Percentiles rank a stretch among this genome's conserved stretches.
phyloP scores from a whole-genome alignment of 495 filamentous ascomycete species.

The Paragyromitra xinjiangensis region DNA sequence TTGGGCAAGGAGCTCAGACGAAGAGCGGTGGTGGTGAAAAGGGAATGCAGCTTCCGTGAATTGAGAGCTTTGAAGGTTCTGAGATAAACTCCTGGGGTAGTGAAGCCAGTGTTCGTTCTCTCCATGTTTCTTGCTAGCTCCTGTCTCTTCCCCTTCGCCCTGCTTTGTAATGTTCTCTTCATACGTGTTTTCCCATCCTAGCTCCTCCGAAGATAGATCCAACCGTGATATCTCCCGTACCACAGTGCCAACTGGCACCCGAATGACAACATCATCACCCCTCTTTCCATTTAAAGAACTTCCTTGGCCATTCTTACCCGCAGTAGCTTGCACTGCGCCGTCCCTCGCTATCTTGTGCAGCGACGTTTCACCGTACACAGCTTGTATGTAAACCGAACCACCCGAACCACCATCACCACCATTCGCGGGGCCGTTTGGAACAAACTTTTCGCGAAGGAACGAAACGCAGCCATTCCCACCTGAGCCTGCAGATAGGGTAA shows the following conservation, averaged over 20 bases:
- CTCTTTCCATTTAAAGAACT: constrained; percentile 79
- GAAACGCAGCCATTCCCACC: constrained; percentile 94
- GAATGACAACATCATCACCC: constrained; percentile 85
- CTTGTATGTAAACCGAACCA: constrained; percentile 93
- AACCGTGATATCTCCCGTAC: constrained; percentile 79
- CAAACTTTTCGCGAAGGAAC: constrained; percentile 87
- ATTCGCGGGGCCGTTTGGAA: constrained; percentile 90
- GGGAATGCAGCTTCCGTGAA: constrained; percentile 54
- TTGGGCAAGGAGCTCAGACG: constrained; percentile 58
- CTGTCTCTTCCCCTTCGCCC: constrained; percentile 54
- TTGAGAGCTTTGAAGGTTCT: constrained; percentile 48
- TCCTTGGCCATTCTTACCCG: constrained; percentile 86
- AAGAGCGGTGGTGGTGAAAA: constrained; percentile 50
- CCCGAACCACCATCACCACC: constrained; percentile 93
- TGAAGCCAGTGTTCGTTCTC: constrained; percentile 80
- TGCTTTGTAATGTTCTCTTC: constrained; percentile 57
- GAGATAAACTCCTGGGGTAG: constrained; percentile 68
- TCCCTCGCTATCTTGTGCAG: constrained; percentile 88
- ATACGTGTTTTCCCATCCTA: constrained; percentile 33
- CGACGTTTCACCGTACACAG: constrained; percentile 86
- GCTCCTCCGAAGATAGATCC: constrained; percentile 77
- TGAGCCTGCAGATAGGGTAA: constrained; percentile 76
- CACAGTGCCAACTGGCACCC: constrained; percentile 92
- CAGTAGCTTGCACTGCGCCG: constrained; percentile 76
- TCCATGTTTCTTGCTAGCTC: constrained; percentile 53